Conservation (phyloP, 2,329 filamentous ascomycete genomes). For the Penicillium brasilianum region DNA sequence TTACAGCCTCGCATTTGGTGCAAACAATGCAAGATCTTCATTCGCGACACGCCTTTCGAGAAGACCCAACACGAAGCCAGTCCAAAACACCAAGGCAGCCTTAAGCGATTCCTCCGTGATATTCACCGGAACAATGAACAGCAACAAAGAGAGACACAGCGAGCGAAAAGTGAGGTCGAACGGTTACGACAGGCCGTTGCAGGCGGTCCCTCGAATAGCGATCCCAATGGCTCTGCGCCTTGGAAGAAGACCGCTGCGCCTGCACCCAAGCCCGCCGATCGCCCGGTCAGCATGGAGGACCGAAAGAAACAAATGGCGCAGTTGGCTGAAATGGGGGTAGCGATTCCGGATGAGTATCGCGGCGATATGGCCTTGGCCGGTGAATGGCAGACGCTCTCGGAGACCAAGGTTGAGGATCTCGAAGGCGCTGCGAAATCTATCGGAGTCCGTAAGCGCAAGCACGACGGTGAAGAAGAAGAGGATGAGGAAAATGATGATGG, state of each 20-base stretch:
- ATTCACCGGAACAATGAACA: slow-evolving; percentile 84
- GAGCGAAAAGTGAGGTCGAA: slow-evolving; percentile 82
- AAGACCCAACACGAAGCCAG: slow-evolving; percentile 88
- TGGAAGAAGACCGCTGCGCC: slow-evolving; percentile 40
- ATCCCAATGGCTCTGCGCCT: slow-evolving; percentile 23
- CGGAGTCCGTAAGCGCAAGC: slow-evolving; percentile 53
- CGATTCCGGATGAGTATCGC: slow-evolving; percentile 77
- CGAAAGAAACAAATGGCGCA: slow-evolving; percentile 85
- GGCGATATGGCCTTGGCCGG: slow-evolving; percentile 85
- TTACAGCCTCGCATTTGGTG: slow-evolving; percentile 87
- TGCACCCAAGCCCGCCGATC: slow-evolving; percentile 37
- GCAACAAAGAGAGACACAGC: slow-evolving; percentile 78
- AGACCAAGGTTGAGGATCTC: slow-evolving; percentile 42
- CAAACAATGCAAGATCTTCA: slow-evolving; percentile 90
- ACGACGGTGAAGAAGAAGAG: slow-evolving; percentile 51
- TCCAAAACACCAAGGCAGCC: slow-evolving; percentile 77
- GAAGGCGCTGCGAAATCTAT: slow-evolving; percentile 48
- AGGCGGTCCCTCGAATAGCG: slow-evolving; percentile 42
- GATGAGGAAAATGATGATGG: slow-evolving; percentile 46
- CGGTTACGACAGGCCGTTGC: slow-evolving; percentile 78
- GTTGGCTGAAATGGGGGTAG: slow-evolving; percentile 83
- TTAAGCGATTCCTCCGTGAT: slow-evolving; percentile 88
- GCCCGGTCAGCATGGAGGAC: slow-evolving; percentile 64
- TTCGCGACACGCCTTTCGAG: slow-evolving; percentile 91
- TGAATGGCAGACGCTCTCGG: slow-evolving; percentile 78